A percentile compares a stretch with the other conserved stretches of the same genome.
Conservation (phyloP, 371 early-diverging fungal species). For the Mortierella sp. region DNA sequence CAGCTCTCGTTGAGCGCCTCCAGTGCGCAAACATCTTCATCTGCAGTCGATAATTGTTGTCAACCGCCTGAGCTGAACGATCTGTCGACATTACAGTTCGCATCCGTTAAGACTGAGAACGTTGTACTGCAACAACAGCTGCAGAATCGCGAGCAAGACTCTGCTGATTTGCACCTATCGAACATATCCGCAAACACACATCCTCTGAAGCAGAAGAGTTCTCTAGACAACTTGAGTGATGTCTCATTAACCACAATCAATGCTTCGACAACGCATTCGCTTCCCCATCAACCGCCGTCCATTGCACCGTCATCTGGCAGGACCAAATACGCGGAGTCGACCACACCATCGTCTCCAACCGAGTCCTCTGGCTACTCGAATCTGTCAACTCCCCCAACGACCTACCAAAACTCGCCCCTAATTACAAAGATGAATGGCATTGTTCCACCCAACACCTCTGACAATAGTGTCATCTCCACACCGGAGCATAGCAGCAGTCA, state of each 20-base stretch:
- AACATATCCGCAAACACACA: background rate
- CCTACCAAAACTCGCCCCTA: conserved; percentile 29
- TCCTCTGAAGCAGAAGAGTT: background rate
- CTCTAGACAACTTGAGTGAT: background rate
- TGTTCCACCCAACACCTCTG: conserved; percentile 13
- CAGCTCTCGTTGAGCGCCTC: conserved; percentile 19
- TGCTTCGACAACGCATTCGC: background rate
- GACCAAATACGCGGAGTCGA: conserved; percentile 15
- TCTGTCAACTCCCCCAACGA: conserved; percentile 26
- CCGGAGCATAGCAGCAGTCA: background rate
- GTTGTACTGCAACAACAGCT: conserved; percentile 8
- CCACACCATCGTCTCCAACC: conserved; percentile 34
- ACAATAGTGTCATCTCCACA: conserved; percentile 1
- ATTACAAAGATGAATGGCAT: conserved; percentile 13
- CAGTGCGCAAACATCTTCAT: conserved; percentile 1
- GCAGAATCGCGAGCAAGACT: background rate
- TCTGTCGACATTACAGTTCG: background rate
- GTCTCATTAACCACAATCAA: background rate
- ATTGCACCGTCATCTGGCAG: background rate
- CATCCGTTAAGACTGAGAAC: conserved; percentile 7
- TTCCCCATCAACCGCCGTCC: background rate
- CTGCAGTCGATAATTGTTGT: background rate
- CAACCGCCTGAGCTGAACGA: background rate
- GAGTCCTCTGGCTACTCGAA: conserved; percentile 24
- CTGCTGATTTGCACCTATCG: too few species aligned